Base-by-base conservation (phyloP, 2,329 filamentous ascomycete species). In the Graphiopsis chlorocephala region DNA sequence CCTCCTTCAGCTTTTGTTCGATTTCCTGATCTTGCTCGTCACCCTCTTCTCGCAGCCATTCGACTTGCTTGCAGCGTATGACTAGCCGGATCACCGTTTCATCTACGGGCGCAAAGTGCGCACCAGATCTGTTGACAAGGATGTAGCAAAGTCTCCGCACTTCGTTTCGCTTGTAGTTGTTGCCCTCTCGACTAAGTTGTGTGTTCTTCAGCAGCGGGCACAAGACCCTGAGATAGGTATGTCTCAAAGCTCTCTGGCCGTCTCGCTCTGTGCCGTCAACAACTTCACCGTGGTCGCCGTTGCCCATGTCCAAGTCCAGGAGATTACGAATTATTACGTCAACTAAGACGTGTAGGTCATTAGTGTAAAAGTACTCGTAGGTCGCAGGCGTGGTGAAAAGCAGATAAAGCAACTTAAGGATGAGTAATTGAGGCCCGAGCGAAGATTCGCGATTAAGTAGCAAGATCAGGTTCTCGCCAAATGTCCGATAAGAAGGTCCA, bases 341-440 rank as follows among this genome's bases (percentile, higher is more conserved):
- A 55, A 98, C 84, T 17, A 99, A 85, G 4, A 99, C 95, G 65
- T 92, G 91, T 31, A 99, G 83, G 74, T 99, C 95, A 75, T 99
- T 99, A 29, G 93, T 97, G 78, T 98, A 99, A 75, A 99, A 99
- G 78, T 98, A 99, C 79, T 99, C 95, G 76, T 95, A 92, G 0
- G 95, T 99, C 17, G 90, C 86, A 64, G 88, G 88, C 11, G 92
- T 98, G 4, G 93, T 97, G 78, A 99, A 99, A 11, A 99, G 85
- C 38, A 99, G 86, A 78, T 98, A 99, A 29, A 99, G 83, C 4
- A 97, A 86, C 78, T 99, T 99, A 48, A 99, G 84, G 66, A 98
- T 98, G n/a, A 99, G 85, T 28, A 99, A 84, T 78, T 99, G 96
- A 42, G 97, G 85, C 1, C 93, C 94, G 0, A 95, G 96, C 77